Conservation (phyloP, 495 filamentous ascomycete genomes). For the Cercophora scortea region DNA sequence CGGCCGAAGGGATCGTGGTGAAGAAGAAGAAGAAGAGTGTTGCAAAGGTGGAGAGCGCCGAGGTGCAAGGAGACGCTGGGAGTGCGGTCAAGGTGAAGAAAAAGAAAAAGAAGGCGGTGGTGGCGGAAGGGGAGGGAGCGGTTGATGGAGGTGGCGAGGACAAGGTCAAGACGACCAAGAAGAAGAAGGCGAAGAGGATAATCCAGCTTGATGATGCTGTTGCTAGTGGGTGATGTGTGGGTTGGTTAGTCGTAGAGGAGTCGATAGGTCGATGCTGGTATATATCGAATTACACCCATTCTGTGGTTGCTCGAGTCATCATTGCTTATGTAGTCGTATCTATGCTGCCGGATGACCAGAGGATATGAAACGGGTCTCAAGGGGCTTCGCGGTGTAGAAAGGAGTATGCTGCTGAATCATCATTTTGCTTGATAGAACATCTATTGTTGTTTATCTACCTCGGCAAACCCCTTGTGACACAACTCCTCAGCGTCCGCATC, state of each 20-base stretch:
- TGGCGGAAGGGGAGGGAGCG: conserved; percentile 1
- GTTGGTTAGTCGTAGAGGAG: not conserved
- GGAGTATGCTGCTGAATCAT: no score
- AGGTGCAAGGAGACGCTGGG: conserved; percentile 19
- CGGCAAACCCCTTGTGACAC: no score
- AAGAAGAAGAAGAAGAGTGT: conserved; percentile 61
- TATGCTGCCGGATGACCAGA: no score
- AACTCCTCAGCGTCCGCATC: no score
- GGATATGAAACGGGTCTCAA: no score
- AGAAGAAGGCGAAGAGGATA: not conserved
- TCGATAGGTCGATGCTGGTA: no score
- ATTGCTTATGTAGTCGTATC: no score
- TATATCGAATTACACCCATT: no score
- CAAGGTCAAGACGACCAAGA: not conserved
- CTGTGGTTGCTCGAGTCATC: no score
- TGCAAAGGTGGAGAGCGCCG: not conserved
- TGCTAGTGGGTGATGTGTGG: not conserved
- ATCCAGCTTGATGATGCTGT: not conserved
- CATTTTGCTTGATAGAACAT: no score
- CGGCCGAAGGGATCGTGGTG: conserved; percentile 64
- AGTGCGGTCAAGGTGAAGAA: conserved; percentile 22
- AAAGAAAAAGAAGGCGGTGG: conserved; percentile 45
- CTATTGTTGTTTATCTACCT: no score
- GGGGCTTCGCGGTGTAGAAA: no score
- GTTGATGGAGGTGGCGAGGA: not conserved